phyloP scores from a whole-genome alignment of 1,139 yeast species.

The Debaryomycetaceae sp. region DNA sequence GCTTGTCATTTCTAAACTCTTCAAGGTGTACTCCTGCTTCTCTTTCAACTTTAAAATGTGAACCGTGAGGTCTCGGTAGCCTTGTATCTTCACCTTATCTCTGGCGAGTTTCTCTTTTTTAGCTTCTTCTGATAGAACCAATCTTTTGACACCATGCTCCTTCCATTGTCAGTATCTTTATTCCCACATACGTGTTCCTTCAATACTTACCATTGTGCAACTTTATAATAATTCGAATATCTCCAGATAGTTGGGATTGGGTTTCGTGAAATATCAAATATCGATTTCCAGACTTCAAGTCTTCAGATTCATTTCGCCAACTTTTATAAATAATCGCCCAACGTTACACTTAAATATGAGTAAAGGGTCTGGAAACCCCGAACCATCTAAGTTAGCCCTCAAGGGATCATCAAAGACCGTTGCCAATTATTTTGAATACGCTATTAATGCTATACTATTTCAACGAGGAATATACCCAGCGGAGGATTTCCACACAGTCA shows the following conservation, averaged over 20 bases:
- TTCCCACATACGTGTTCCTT: background rate
- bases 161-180: slow-evolving; percentile 9
- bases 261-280: background rate
- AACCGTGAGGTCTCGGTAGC: slow-evolving; percentile 48
- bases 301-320: background rate
- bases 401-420: slow-evolving; percentile 78
- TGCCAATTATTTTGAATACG: slow-evolving; percentile 80
- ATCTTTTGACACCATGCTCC: slow-evolving; percentile 74
- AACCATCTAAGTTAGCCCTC: slow-evolving; percentile 53
- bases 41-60: slow-evolving; percentile 38
- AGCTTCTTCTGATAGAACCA: slow-evolving; percentile 55
- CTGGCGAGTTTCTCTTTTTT: slow-evolving; percentile 48
- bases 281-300: background rate
- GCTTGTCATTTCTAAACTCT: slow-evolving; percentile 47
- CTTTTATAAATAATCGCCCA: no score
- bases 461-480: slow-evolving; percentile 91
- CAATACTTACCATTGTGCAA: slow-evolving; percentile 11
- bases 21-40: slow-evolving; percentile 26
- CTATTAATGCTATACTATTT: slow-evolving; percentile 75
- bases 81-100: slow-evolving; percentile 51
- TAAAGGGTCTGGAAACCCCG: background rate
- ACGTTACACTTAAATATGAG: background rate
- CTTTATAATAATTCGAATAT: background rate
- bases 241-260: background rate
- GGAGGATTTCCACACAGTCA: slow-evolving; percentile 77